Conservation (phyloP, 31 red algal species). For the Asparagopsis taxiformis region DNA sequence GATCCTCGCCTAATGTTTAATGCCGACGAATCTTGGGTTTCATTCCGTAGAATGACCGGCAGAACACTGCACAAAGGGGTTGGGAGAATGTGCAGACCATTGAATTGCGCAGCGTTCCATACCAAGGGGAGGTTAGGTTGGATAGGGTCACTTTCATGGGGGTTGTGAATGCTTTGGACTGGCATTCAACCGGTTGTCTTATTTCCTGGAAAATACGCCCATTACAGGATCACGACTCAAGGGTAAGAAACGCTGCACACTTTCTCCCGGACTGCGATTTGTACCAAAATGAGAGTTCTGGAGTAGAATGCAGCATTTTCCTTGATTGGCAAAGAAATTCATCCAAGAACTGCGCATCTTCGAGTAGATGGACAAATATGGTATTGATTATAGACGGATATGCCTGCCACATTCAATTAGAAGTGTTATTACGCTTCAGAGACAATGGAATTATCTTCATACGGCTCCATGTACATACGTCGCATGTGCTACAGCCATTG, state of each 20-base stretch:
- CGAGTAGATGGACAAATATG: constrained; percentile 6
- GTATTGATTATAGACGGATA: constrained; percentile 23
- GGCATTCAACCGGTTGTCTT: neutral
- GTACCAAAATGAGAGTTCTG: neutral
- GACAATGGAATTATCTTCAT: constrained; percentile 8
- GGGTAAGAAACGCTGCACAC: neutral
- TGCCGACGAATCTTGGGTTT: neutral
- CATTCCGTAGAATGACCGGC: neutral
- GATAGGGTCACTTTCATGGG: constrained; percentile 8
- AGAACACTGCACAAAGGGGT: neutral
- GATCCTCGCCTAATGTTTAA: neutral
- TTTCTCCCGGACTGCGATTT: constrained; percentile 7
- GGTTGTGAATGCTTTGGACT: neutral
- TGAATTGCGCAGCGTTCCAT: neutral
- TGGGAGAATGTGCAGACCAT: neutral
- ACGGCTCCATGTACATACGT: constrained; percentile 1
- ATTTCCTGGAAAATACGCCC: constrained; percentile 16
- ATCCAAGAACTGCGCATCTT: neutral
- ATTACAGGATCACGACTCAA: neutral
- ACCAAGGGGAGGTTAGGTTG: neutral
- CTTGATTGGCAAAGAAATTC: constrained; percentile 1
- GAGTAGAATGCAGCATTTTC: neutral
- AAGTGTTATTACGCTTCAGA: neutral
- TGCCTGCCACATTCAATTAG: constrained; percentile 7
- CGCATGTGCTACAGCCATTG: constrained; percentile 28